Evolutionary conservation across 1,284 basidiomycete species (phyloP).

Genomic region (Golubevia sp.): DNA sequence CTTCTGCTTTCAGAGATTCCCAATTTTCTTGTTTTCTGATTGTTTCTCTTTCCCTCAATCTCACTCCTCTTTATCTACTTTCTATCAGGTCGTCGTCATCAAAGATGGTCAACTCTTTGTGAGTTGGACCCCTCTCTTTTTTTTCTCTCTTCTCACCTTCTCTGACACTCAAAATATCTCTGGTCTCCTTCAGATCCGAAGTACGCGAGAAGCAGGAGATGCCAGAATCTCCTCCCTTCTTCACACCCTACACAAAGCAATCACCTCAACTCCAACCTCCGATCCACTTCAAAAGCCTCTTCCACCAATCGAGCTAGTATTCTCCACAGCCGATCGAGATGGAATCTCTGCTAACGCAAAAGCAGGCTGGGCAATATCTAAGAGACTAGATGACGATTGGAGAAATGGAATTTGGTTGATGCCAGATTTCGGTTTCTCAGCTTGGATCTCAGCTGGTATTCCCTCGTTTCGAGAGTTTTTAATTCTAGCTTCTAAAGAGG

Average conservation of each 20-base stretch:
- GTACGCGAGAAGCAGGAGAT: slow-evolving; percentile 27
- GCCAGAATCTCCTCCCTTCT: slow-evolving; percentile 26
- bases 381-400: slow-evolving; percentile 12
- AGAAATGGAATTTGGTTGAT: slow-evolving; percentile 20
- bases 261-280: slow-evolving; percentile 14
- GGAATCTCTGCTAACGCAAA: slow-evolving; percentile 10
- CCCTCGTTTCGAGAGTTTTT: slow-evolving; percentile 32
- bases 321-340: slow-evolving; percentile 29
- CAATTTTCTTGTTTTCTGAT: too few relatives aligned
- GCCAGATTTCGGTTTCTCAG: slow-evolving; percentile 43
- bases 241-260: slow-evolving; percentile 21
- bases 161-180: too few relatives aligned
- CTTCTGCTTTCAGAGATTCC: too few relatives aligned
- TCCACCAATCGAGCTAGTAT: slow-evolving; percentile 21
- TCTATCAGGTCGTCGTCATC: slow-evolving; percentile 14
- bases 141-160: too few relatives aligned
- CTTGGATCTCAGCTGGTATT: slow-evolving; percentile 20
- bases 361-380: slow-evolving; percentile 24
- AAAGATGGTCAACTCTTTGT: slow-evolving; percentile 25
- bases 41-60: not conserved
- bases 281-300: not conserved
- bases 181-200: slow-evolving; percentile 8
- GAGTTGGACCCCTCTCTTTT: too few relatives aligned
- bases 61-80: slow-evolving; percentile 1
- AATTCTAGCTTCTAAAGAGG: slow-evolving; percentile 15